Evolutionary conservation across 352 stramenopile species (phyloP).

Genomic region (Globisporangium iwayamae): DNA sequence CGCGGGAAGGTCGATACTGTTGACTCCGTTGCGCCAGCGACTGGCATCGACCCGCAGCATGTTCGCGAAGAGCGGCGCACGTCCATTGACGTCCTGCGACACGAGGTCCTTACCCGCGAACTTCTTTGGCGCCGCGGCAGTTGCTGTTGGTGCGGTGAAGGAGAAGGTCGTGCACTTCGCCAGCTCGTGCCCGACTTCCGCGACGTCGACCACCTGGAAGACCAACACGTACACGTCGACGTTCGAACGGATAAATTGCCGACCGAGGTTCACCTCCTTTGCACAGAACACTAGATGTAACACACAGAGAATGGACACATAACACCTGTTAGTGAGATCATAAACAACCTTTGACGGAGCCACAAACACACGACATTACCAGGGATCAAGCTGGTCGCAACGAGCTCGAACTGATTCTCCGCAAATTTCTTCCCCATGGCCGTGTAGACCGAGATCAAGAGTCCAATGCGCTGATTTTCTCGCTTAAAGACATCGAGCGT

Average conservation of each 20-base stretch:
- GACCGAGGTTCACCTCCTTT: constrained; percentile 54
- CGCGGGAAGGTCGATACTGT: constrained; percentile 51
- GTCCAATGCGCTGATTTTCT: constrained; percentile 45
- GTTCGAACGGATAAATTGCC: constrained; percentile 33
- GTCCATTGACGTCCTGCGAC: constrained; percentile 21
- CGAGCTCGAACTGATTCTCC: constrained; percentile 56
- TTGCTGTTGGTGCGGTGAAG: constrained; percentile 28
- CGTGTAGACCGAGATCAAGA: constrained; percentile 55
- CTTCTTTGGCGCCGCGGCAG: constrained; percentile 1
- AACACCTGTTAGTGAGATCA: not conserved
- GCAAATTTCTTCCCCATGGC: constrained; percentile 39
- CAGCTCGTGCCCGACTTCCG: constrained; percentile 39
- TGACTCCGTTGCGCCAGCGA: constrained; percentile 40
- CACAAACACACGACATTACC: constrained; percentile 14
- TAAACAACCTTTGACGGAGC: not conserved
- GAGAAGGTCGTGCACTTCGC: constrained; percentile 26
- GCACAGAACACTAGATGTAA: constrained; percentile 38
- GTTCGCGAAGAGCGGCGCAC: constrained; percentile 55
- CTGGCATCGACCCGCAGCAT: constrained; percentile 51
- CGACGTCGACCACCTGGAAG: constrained; percentile 69
- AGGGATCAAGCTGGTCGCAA: constrained; percentile 59
- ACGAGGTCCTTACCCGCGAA: constrained; percentile 52
- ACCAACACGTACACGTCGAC: constrained; percentile 48
- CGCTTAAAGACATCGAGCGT: constrained; percentile 59
- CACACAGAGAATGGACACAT: not conserved